Evolutionary conservation across 805 yeast species (phyloP).

Genomic region (Maudiozyma barnettii): DNA sequence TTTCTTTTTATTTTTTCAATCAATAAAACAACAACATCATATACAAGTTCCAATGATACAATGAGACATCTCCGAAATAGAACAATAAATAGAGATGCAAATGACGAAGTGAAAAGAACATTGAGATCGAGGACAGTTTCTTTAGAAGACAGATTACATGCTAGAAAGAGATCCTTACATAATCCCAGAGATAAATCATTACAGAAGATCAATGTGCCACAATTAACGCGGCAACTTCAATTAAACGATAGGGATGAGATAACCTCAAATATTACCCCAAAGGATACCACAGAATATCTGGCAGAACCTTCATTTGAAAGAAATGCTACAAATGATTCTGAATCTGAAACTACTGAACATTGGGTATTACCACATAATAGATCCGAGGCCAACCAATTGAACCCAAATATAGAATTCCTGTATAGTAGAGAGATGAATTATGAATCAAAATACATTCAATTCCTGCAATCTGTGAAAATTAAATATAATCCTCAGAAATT

Average conservation of each 20-base stretch:
- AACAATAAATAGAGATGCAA: background rate
- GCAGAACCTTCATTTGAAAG: too few relatives aligned
- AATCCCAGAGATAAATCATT: too few relatives aligned
- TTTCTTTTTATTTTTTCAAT: too few relatives aligned
- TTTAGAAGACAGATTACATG: too few relatives aligned
- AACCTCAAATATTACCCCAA: too few relatives aligned
- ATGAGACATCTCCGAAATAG: background rate
- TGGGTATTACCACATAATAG: conserved; percentile 10
- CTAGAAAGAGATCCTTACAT: too few relatives aligned
- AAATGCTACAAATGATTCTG: too few relatives aligned
- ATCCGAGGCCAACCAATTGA: conserved; percentile 17
- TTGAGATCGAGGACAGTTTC: background rate
- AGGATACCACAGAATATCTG: too few relatives aligned
- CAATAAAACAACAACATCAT: background rate
- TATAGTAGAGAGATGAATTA: background rate
- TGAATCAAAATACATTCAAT: conserved; percentile 4
- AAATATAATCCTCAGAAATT: conserved; percentile 19
- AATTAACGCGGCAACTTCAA: too few relatives aligned
- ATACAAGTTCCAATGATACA: background rate
- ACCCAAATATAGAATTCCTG: conserved; percentile 16
- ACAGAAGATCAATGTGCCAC: too few relatives aligned
- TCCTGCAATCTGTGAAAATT: conserved; percentile 14
- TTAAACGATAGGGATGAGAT: too few relatives aligned
- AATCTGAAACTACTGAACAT: background rate
- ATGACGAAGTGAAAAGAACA: background rate